Base-by-base conservation (phyloP, 352 stramenopile genomes). In the Pythium biforme region DNA sequence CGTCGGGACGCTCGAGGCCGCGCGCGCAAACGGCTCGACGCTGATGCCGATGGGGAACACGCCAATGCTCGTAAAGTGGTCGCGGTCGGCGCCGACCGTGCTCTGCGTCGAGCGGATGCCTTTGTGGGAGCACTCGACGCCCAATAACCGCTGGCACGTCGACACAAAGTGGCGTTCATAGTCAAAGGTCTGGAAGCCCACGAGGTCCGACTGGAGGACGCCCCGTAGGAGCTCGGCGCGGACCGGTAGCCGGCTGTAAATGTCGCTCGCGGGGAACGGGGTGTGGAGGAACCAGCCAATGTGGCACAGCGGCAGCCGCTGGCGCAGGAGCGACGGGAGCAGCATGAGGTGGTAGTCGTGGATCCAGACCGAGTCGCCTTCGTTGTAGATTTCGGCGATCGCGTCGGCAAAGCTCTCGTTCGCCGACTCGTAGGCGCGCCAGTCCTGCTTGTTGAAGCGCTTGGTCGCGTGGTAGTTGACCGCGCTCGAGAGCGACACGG, bases 331-430 rank as follows among this genome's bases (percentile, higher is more conserved):
- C 45, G 81, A 83, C 19, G 88, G 88, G 26, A 96, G 58, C 69
- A 86, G 83, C 86, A 96, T 96, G 4, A 96, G 69, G 52, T 96
- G 88, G 57, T 96, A 96, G 66, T 96, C 88, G 60, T 96, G 88
- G 31, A 96, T 83, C 88, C 88, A 96, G 3, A 96, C 83, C 57
- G 81, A 89, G 54, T 96, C 88, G 59, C 84, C 88, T 43, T 92
- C 76, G 37, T 84, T 73, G 61, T 89, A 94, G 12, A 93, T 73
- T 61, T 90, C 74, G 51, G 83, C 81, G 34, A 95, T 83, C 5
- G 87, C 85, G 33, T 94, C 82, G 3, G 85, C 86, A 47, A 94
- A 94, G 2, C 75, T 75, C 62, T 88, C 88, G 70, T 95, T 97
- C 2, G 84, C 87, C 9, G 88, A 60, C 51, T 92, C 93, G 73